Evolutionary conservation across 495 filamentous ascomycete genomes (phyloP).

Genomic region (Talaromyces ruber): DNA sequence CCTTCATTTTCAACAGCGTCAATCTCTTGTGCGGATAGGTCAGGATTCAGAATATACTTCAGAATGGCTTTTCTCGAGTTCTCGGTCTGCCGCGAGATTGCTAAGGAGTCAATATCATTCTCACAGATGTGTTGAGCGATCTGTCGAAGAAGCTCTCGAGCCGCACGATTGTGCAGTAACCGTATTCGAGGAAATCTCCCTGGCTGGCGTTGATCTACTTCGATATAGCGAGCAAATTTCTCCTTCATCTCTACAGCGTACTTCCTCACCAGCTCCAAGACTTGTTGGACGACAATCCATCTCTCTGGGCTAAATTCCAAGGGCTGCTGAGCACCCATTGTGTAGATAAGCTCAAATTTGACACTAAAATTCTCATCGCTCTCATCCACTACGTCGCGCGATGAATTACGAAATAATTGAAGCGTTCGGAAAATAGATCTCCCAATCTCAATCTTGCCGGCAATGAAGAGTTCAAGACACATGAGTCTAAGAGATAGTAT

Average conservation of each 20-base stretch:
- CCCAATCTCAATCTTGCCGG: constrained; percentile 15
- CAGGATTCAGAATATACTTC: constrained; percentile 31
- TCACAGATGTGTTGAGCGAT: constrained; percentile 12
- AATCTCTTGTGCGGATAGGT: constrained; percentile 22
- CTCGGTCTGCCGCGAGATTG: constrained; percentile 18
- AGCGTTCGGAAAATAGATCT: constrained; percentile 29
- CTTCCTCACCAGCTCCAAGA: constrained; percentile 37
- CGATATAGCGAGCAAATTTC: constrained; percentile 20
- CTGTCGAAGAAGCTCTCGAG: constrained; percentile 1
- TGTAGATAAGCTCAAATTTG: constrained; percentile 59
- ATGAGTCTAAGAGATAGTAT: constrained; percentile 61
- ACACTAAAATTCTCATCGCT: constrained; percentile 57
- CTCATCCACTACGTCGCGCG: constrained; percentile 55
- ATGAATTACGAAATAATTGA: constrained; percentile 27
- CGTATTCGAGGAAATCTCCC: constrained; percentile 17
- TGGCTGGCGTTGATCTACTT: constrained; percentile 14
- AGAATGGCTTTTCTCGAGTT: constrained; percentile 24
- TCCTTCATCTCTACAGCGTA: constrained; percentile 13
- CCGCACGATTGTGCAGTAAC: constrained; percentile 11
- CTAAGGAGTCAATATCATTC: constrained; percentile 10
- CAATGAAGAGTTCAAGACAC: constrained; percentile 43
- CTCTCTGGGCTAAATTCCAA: constrained; percentile 49
- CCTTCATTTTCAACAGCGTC: constrained; percentile 19
- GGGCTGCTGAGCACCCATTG: constrained; percentile 47
- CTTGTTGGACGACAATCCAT: constrained; percentile 50